Evolutionary conservation across 208 protist species (phyloP).

Genomic region (Leishmania major): DNA sequence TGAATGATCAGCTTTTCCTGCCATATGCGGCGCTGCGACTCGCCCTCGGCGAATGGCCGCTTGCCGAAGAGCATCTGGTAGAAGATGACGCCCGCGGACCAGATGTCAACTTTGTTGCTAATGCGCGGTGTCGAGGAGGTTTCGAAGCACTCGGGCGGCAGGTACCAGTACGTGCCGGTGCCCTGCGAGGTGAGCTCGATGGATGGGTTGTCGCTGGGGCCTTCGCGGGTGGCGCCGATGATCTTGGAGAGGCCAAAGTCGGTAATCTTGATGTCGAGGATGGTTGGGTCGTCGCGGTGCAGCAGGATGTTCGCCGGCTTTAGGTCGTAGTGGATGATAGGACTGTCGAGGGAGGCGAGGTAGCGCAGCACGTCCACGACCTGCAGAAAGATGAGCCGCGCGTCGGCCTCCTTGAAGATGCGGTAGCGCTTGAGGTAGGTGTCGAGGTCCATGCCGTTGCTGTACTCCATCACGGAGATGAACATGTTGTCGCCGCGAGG

Average conservation of each 20-base stretch:
- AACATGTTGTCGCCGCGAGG: constrained; percentile 78
- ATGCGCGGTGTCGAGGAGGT: constrained; percentile 76
- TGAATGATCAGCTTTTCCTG: constrained; percentile 79
- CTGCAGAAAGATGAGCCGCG: constrained; percentile 87
- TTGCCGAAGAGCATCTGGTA: constrained; percentile 96
- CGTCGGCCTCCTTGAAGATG: constrained; percentile 88
- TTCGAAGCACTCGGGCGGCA: constrained; percentile 96
- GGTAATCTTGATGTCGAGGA: constrained; percentile 94
- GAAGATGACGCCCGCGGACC: constrained; percentile 95
- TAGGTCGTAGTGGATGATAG: constrained; percentile 87
- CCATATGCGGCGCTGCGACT: constrained; percentile 89
- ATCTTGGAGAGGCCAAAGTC: constrained; percentile 98
- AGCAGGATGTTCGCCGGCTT: constrained; percentile 83
- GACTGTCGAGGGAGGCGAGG: constrained; percentile 73
- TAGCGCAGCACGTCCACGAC: constrained; percentile 93
- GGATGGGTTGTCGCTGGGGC: constrained; percentile 62
- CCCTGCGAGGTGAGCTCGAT: constrained; percentile 97
- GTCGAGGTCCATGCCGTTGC: constrained; percentile 91
- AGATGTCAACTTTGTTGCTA: constrained; percentile 92
- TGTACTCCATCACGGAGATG: constrained; percentile 96
- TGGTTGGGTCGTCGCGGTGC: constrained; percentile 57
- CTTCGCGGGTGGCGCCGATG: constrained; percentile 65
- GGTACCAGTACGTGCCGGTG: constrained; percentile 97
- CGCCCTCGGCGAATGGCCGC: constrained; percentile 94
- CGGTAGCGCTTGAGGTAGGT: constrained; percentile 87